Evolutionary conservation across 2,329 filamentous ascomycete species (phyloP).

Genomic region (Fusarium ambrosium): DNA sequence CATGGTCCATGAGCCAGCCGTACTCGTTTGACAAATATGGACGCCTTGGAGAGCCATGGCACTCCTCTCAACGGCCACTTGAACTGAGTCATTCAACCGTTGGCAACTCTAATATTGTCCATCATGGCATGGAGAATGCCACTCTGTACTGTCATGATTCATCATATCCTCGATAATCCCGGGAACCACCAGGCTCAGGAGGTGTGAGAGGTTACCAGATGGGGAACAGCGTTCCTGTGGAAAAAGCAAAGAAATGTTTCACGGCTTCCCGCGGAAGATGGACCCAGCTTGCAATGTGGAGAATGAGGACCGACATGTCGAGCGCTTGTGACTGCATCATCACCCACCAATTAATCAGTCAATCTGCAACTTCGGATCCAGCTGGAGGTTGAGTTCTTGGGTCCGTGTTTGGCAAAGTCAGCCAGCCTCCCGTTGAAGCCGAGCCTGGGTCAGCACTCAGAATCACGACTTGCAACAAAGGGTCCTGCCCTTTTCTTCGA

Average conservation of each 20-base stretch:
- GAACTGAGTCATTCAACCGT: not conserved
- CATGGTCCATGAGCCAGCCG: not conserved
- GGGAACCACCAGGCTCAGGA: not conserved
- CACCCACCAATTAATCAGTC: not conserved
- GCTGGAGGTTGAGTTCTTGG: not conserved
- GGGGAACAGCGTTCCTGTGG: slow-evolving; percentile 23
- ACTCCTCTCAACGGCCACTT: not conserved
- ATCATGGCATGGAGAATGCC: slow-evolving; percentile 1
- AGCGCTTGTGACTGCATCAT: slow-evolving; percentile 6
- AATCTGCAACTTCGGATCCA: not conserved
- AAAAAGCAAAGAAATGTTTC: slow-evolving; percentile 32
- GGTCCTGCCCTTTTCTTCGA: slow-evolving; percentile 5
- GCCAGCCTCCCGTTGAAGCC: slow-evolving; percentile 4
- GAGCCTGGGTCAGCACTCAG: not conserved
- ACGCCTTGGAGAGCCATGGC: not conserved
- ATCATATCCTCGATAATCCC: slow-evolving; percentile 3
- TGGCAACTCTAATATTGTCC: not conserved
- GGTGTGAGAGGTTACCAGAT: slow-evolving; percentile 10
- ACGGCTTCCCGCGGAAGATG: slow-evolving; percentile 12
- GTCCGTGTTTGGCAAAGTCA: slow-evolving; percentile 2
- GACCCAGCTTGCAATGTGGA: slow-evolving; percentile 14
- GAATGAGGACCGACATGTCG: slow-evolving; percentile 1
- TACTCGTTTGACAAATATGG: not conserved
- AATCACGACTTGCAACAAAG: slow-evolving; percentile 3
- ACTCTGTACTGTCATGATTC: not conserved